Conservation (phyloP, 768 basidiomycete genomes). For the Clitopilus hobsonii region DNA sequence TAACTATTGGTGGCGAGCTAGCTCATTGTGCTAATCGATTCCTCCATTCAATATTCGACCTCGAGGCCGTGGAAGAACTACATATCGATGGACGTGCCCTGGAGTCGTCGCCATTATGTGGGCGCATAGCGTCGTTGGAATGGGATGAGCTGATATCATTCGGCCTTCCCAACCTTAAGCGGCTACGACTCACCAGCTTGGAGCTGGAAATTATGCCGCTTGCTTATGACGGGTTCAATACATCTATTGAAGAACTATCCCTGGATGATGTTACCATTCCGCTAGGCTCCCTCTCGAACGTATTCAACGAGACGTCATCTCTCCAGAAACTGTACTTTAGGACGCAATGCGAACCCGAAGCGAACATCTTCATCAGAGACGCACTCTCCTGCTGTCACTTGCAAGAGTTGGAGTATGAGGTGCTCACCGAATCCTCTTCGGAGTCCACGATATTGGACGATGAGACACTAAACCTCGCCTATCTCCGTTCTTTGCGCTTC, state of each 20-base stretch:
- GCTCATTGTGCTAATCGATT: slow-evolving; percentile 44
- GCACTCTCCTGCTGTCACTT: slow-evolving; percentile 37
- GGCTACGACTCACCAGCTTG: slow-evolving; percentile 36
- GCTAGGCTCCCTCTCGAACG: slow-evolving; percentile 33
- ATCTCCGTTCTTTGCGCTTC: slow-evolving; percentile 36
- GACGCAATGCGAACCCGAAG: slow-evolving; percentile 24
- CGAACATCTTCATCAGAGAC: slow-evolving; percentile 35
- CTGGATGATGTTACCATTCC: slow-evolving; percentile 41
- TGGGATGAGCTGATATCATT: slow-evolving; percentile 50
- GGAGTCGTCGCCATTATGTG: not conserved
- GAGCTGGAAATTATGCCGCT: slow-evolving; percentile 37
- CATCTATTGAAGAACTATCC: slow-evolving; percentile 29
- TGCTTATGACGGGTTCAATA: slow-evolving; percentile 26
- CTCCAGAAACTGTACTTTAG: slow-evolving; percentile 34
- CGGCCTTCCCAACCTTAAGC: slow-evolving; percentile 38
- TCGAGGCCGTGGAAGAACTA: slow-evolving; percentile 35
- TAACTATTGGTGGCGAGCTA: slow-evolving; percentile 45
- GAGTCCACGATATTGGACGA: slow-evolving; percentile 27
- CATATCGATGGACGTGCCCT: slow-evolving; percentile 38
- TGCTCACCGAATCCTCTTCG: slow-evolving; percentile 18
- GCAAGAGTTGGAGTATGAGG: slow-evolving; percentile 39
- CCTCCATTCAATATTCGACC: slow-evolving; percentile 33
- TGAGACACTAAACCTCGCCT: slow-evolving; percentile 15
- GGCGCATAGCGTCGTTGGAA: slow-evolving; percentile 34
- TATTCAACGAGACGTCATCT: slow-evolving; percentile 30